Base-by-base conservation (phyloP, 1,284 basidiomycete species). In the Austroboletus rostrupii region DNA sequence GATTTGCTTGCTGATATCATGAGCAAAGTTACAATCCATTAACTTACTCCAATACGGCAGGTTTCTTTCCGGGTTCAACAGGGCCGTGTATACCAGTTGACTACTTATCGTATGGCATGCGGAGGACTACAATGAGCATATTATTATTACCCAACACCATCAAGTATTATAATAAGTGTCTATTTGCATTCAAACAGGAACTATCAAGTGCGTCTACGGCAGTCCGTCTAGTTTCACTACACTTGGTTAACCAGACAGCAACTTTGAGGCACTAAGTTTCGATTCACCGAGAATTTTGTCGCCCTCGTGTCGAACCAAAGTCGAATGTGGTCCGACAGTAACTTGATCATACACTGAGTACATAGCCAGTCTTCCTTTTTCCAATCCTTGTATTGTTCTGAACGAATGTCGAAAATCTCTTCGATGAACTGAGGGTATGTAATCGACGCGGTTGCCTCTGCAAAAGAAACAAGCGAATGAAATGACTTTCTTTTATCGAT, bases 1-100 rank as follows among this genome's bases (percentile, higher is more conserved):
- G 76, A 79, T 57, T 72, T 73, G n/a, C 78, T 87, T 31, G 79
- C 79, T n/a, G 78, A 85, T 54, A 64, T 82, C 47, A 62, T 88
- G 64, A 72, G 69, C 67, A 82, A 82, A 60, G 75, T 82, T 32
- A 63, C 71, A 17, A 75, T 86, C 51, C 61, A 52, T 47, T 71
- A 49, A 69, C 47, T 45, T 48, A 39, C 41, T 52, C 40, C 11
- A 26, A 10, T 2, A 10, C 9, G 13, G 10, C 12, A 14, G 19
- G 13, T 38, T 20, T 20, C 17, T 38, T 35, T n/a, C 19, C 37
- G 17, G 20, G 20, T 21, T 35, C n/a, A 14, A 35, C 17, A n/a
- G 19, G 36, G 12, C 11, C 42, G 37, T 61, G 61, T 63, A 67
- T 65, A 67, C 60, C 64, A 54, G 26, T 45, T 42, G 37, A 28